phyloP scores from a whole-genome alignment of 169 alveolate species.

The Plasmodium gonderi region DNA sequence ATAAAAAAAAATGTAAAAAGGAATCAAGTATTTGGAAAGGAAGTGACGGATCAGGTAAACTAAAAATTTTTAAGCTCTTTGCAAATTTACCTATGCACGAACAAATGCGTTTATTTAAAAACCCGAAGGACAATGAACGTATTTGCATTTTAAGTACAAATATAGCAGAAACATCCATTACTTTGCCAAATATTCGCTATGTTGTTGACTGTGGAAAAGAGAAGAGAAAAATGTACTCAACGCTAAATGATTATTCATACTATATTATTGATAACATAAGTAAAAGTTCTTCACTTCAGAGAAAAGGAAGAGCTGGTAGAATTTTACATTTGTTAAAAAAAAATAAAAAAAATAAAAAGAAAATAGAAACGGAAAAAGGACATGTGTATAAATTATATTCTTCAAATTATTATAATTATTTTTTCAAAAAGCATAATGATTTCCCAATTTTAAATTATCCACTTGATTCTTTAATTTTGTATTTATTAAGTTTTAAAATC shows the following conservation, averaged over 20 bases:
- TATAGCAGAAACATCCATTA: constrained; percentile 99
- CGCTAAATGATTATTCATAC: constrained; percentile 89
- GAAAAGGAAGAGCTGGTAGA: constrained; percentile 99
- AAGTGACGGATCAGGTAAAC: constrained; percentile 81
- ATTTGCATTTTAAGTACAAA: constrained; percentile 97
- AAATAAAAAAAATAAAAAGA: constrained; percentile 67
- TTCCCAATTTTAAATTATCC: constrained; percentile 71
- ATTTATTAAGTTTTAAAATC: constrained; percentile 69
- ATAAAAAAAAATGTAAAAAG: constrained; percentile 40
- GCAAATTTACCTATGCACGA: constrained; percentile 83
- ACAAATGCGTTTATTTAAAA: constrained; percentile 85
- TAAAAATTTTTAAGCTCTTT: constrained; percentile 88
- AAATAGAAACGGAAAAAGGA: constrained; percentile 73
- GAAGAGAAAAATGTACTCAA: constrained; percentile 91
- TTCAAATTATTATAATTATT: constrained; percentile 68
- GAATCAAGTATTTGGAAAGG: constrained; percentile 79
- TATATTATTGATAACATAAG: constrained; percentile 92
- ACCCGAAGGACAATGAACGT: constrained; percentile 92
- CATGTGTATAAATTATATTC: constrained; percentile 75
- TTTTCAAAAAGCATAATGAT: constrained; percentile 72
- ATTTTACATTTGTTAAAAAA: constrained; percentile 69
- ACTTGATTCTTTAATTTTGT: constrained; percentile 62
- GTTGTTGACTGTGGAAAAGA: constrained; percentile 98
- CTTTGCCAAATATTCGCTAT: constrained; percentile 97
- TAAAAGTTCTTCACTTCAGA: constrained; percentile 94